Percentiles rank a stretch among this genome's conserved stretches.
These are phyloP conservation scores for Termitomyces sp. DNA, from an alignment of 768 basidiomycete genomes.

Conservation along the genomic window DNA sequence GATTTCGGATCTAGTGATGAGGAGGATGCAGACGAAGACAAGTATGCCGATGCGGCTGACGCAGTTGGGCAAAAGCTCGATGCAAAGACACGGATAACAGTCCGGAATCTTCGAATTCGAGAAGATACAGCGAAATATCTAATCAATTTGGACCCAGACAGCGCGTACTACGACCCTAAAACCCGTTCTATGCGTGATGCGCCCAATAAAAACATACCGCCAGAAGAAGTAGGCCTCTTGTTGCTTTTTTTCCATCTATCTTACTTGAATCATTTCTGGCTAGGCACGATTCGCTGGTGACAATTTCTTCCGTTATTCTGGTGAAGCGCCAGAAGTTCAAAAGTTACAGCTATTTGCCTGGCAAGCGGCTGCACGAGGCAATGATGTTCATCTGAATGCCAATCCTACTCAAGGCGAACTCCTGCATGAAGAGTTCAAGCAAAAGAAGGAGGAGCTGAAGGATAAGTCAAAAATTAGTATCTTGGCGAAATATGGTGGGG, in stretches of 20 bases:
- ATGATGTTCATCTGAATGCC: slow-evolving; percentile 93
- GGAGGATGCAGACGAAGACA: slow-evolving; percentile 95
- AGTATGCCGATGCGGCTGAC: slow-evolving; percentile 97
- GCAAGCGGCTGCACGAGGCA: slow-evolving; percentile 91
- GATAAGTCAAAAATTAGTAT: slow-evolving; percentile 88
- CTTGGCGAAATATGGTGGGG: slow-evolving; percentile 91
- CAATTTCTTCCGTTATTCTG: slow-evolving; percentile 89
- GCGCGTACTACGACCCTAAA: slow-evolving; percentile 99
- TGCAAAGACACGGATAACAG: slow-evolving; percentile 96
- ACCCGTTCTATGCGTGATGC: slow-evolving; percentile 99
- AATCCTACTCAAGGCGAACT: slow-evolving; percentile 96
- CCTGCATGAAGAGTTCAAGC: slow-evolving; percentile 83
- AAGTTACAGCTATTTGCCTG: slow-evolving; percentile 94
- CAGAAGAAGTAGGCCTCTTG: slow-evolving; percentile 75
- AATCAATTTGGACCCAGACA: slow-evolving; percentile 91
- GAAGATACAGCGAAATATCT: slow-evolving; percentile 99
- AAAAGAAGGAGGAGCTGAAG: slow-evolving; percentile 91
- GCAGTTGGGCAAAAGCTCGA: slow-evolving; percentile 98
- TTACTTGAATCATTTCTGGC: neutral
- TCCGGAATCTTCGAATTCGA: slow-evolving; percentile 95
- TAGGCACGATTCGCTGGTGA: slow-evolving; percentile 93
- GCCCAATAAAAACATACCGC: slow-evolving; percentile 65
- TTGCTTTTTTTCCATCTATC: neutral
- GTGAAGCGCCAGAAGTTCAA: slow-evolving; percentile 92
- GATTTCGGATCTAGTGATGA: slow-evolving; percentile 98